phyloP scores from a whole-genome alignment of 1,139 yeast genomes.

The Pichia sp. region DNA sequence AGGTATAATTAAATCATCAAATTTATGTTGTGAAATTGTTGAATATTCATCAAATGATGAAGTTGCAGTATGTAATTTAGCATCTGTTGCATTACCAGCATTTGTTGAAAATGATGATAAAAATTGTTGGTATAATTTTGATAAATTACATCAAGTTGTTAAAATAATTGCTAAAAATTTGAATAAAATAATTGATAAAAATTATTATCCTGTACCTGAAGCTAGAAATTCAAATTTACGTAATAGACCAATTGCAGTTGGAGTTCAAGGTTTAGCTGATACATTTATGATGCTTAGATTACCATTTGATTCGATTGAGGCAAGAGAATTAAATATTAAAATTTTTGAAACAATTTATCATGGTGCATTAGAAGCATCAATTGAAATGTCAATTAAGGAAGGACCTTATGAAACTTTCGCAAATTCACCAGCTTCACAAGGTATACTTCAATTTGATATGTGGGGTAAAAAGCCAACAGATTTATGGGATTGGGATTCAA shows the following conservation, averaged over 20 bases:
- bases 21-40: slow-evolving; percentile 56
- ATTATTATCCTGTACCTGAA: slow-evolving; percentile 48
- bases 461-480: slow-evolving; percentile 55
- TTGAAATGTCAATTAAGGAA: slow-evolving; percentile 43
- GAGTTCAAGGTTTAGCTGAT: slow-evolving; percentile 60
- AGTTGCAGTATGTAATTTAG: slow-evolving; percentile 56
- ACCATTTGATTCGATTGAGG: slow-evolving; percentile 52
- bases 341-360: slow-evolving; percentile 57
- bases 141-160: slow-evolving; percentile 46
- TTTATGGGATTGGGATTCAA: slow-evolving; percentile 49
- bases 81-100: slow-evolving; percentile 52
- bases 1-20: slow-evolving; percentile 53
- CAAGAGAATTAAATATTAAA: slow-evolving; percentile 48
- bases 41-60: slow-evolving; percentile 53
- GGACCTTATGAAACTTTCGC: slow-evolving; percentile 42
- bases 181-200: slow-evolving; percentile 50
- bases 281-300: slow-evolving; percentile 49
- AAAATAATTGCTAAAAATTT: slow-evolving; percentile 50
- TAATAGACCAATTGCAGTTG: slow-evolving; percentile 56
- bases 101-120: slow-evolving; percentile 40
- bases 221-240: slow-evolving; percentile 47
- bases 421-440: slow-evolving; percentile 57
- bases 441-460: slow-evolving; percentile 48
- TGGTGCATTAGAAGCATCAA: slow-evolving; percentile 50
- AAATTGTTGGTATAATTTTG: slow-evolving; percentile 43